These are phyloP conservation scores for Stemphylium lycopersici DNA, from an alignment of 2,329 filamentous ascomycete species.

Conservation along the genomic window DNA sequence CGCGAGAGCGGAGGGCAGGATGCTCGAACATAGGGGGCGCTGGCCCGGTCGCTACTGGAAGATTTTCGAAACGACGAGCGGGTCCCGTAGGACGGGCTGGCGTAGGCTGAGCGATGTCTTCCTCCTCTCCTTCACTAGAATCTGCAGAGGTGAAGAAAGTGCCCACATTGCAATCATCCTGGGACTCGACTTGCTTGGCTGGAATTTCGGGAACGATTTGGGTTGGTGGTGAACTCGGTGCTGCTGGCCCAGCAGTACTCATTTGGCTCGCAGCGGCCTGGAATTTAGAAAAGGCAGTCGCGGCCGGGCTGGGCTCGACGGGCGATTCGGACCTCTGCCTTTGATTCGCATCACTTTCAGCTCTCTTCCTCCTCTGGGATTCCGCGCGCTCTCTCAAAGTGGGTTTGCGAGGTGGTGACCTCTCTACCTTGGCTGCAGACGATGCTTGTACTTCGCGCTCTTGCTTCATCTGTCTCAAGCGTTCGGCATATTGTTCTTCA, in stretches of 20 bases:
- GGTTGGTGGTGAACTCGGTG: conserved; percentile 19
- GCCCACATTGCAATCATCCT: conserved; percentile 20
- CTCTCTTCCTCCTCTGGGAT: conserved; percentile 41
- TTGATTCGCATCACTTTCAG: conserved; percentile 27
- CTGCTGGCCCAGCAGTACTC: conserved; percentile 40
- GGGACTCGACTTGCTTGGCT: conserved; percentile 18
- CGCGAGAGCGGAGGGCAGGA: conserved; percentile 45
- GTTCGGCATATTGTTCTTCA: conserved; percentile 81
- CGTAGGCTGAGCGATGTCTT: conserved; percentile 19
- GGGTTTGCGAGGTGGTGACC: conserved; percentile 34
- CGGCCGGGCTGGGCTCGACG: conserved; percentile 37
- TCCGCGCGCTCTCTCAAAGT: conserved; percentile 45
- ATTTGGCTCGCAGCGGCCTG: conserved; percentile 54
- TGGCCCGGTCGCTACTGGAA: conserved; percentile 41
- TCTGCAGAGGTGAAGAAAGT: conserved; percentile 43
- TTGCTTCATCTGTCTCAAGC: conserved; percentile 80
- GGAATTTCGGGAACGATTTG: conserved; percentile 15
- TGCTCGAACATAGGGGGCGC: conserved; percentile 46
- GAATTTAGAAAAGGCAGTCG: conserved; percentile 53
- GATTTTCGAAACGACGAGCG: conserved; percentile 40
- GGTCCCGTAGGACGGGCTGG: conserved; percentile 26
- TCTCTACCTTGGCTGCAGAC: conserved; percentile 19
- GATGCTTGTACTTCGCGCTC: conserved; percentile 65
- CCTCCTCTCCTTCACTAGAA: conserved; percentile 43
- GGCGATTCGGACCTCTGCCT: conserved; percentile 40